Evolutionary conservation across 2,329 filamentous ascomycete species (phyloP), one percentile per base, ranked within the genome.

Genomic region (Fusarium paranaense): DNA sequence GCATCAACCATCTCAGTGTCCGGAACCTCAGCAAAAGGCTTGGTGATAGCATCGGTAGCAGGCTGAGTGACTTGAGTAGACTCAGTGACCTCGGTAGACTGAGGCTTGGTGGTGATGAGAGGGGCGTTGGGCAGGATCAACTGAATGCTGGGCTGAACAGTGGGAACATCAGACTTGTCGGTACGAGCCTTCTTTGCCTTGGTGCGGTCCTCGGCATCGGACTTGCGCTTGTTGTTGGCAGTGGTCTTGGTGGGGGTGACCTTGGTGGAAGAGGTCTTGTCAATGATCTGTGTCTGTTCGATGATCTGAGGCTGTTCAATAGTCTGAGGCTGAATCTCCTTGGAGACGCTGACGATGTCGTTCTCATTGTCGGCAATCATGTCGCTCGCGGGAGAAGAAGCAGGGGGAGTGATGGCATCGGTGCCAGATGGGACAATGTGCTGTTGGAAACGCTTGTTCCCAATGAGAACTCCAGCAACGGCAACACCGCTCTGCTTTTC

Each of bases 171-270:
- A n/a, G 32, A 22, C 52, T 47, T 33, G 56, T 25, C 32, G 6
- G 27, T 61, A 13, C 60, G 33, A 40, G 60, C 27, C 60, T 62
- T 62, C 45, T 62, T 62, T n/a, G 25, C 5, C 16, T 54, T 32
- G 45, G 20, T 37, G 38, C 6, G 8, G 18, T 33, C 18, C 13
- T 52, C 5, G 25, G 30, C 10, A 32, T 18, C 22, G 6, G 42
- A 18, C 60, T 62, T 62, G 60, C 60, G 60, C 45, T 62, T 56
- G 30, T 56, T 56, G 52, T 33, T 27, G 22, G 22, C 9, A 38
- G 33, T 35, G 20, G 6, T 3, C 54, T 58, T n/a, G 18, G 18
- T 40, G 37, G 37, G 37, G 11, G 38, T 20, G 38, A 20, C 18
- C 38, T 40, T 25, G 42, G 14, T 25, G 42, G 42, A 47, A 27